phyloP scores from a whole-genome alignment of 169 alveolate genomes.

The Besnoitia besnoiti region DNA sequence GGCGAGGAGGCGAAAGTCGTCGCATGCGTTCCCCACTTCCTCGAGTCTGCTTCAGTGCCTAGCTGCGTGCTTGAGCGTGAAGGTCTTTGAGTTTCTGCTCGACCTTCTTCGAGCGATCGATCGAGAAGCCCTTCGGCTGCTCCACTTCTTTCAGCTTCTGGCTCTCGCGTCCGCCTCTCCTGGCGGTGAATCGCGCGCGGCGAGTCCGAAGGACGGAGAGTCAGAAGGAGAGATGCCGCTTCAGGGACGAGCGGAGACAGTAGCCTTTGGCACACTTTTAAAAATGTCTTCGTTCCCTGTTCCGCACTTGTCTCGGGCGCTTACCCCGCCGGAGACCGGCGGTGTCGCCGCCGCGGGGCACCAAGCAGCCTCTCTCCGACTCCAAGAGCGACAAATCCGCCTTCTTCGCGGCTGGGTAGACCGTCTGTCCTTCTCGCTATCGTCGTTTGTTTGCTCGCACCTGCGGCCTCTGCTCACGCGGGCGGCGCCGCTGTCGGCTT shows the following conservation, averaged over 20 bases:
- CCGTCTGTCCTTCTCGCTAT: background rate
- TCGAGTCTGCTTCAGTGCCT: constrained; percentile 20
- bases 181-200: background rate
- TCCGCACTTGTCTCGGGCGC: background rate
- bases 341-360: background rate
- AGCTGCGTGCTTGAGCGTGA: constrained; percentile 58
- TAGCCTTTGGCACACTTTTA: too few species aligned
- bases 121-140: constrained; percentile 40
- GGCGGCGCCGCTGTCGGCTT: constrained; percentile 59
- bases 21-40: background rate
- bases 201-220: too few species aligned
- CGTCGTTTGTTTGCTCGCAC: constrained; percentile 51
- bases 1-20: background rate
- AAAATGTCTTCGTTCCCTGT: too few species aligned
- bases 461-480: constrained; percentile 63
- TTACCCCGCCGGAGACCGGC: background rate
- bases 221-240: too few species aligned
- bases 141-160: constrained; percentile 32
- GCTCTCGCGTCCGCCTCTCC: background rate
- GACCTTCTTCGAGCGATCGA: constrained; percentile 25
- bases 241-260: too few species aligned
- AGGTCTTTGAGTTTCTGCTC: constrained; percentile 41
- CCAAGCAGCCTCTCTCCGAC: background rate
- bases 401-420: constrained; percentile 28
- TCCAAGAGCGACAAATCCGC: background rate